Evolutionary conservation across 2,329 filamentous ascomycete species (phyloP), one percentile per base, ranked within the genome.

Genomic region (Paracoccidioides brasiliensis): DNA sequence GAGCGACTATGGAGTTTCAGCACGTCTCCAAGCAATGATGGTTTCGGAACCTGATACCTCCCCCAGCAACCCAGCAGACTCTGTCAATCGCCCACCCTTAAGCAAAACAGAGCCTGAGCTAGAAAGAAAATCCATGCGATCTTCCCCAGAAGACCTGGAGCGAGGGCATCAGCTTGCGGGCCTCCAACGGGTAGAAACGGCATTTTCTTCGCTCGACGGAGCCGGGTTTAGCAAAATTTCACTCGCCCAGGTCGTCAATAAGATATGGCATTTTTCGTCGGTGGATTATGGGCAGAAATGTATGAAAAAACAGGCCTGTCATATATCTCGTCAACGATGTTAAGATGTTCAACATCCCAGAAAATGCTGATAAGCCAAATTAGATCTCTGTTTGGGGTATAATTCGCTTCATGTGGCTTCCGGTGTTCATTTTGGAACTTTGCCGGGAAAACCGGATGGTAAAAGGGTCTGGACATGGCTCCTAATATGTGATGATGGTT

Each of bases 191-290:
- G 35, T 33, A 10, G 53, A 35, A 14, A 33, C 15, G 35, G 53
- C 44, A 28, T 7, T 53, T 1, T 53, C 52, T 15, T 35, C 41
- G 3, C 5, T 44, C 35, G 32, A 46, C 12, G 52, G 41, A 7
- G 5, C 44, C 4, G 37, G 52, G 2, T 54, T 49, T 28, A 37
- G 59, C 64, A 60, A 46, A 38, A 63, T 78, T 4, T 78, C 78
- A 2, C 77, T 81, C 56, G 79, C 80, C 52, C 72, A 80, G 35
- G 76, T 88, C 44, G 79, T 85, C 5, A 78, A 86, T 59, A 79
- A 84, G 55, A 83, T 87, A n/a, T 85, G 85, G 75, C 85, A 88
- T 66, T 90, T 86, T 67, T 84, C 82, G 12, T 85, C 84, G 0
- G 79, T 87, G 12, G 86, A 90, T 62, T 80, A 84, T 66, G 85